Evolutionary conservation across 805 yeast species (phyloP), one percentile per base, ranked within the genome.

Genomic region (Saccharomycopsis babjevae): DNA sequence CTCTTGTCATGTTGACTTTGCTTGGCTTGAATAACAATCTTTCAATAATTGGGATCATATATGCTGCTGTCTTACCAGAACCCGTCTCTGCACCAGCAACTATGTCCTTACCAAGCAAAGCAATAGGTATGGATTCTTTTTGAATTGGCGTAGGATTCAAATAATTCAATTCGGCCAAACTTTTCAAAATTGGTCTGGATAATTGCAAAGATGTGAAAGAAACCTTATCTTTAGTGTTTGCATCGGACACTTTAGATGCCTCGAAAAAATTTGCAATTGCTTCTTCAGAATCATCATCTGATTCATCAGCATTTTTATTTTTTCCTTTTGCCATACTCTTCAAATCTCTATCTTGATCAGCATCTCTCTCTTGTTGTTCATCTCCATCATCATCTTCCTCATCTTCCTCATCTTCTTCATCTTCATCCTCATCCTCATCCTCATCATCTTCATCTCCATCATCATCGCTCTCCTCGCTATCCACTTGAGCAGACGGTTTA

Each of bases 1-100:
- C 99, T 71, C 97, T 82, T 1, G 98, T 92, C 0, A 96, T 82
- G 0, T 97, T 86, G 5, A 88, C 75, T 68, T 88, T 88, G 59
- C 89, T 79, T 13, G 98, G 97, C 68, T 94, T 89, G 74, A 86
- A 93, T 36, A 94, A 75, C 40, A 94, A 77, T 74, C 99, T 84
- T 75, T 94, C 99, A 63, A 94, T 83, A 20, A 94, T 85, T 7
- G 99, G 99, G 60, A 94, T 88, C 87, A 94, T 86, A 71, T 89
- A 94, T 0, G 99, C 99, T 1, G 98, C 99, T 28, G 99, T 94
- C 73, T 94, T 94, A 83, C 99, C 99, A 25, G 98, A 92, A 77
- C 99, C 99, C 5, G 99, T 94, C 39, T 89, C 97, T 50, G 99
- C 99, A 79, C 99, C 99, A 18, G 98, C 99, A 68, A 94, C 97